Percentiles rank a stretch among this genome's conserved stretches.
Conservation (phyloP, 371 early-diverging fungal species). For the Apophysomyces variabilis region DNA sequence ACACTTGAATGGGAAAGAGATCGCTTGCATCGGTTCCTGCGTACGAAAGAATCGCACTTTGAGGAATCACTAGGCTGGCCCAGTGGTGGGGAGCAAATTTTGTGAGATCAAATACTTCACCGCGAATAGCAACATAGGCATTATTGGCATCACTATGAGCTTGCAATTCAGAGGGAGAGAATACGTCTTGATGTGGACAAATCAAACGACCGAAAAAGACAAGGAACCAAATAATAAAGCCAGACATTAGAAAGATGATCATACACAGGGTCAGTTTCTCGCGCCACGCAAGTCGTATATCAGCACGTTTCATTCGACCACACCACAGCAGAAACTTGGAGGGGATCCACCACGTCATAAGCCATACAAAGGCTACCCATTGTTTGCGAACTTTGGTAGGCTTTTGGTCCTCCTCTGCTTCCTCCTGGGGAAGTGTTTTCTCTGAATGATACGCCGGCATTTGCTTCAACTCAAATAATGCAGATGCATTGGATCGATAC, state of each 20-base stretch:
- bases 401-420: conserved; percentile 1
- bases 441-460: conserved; percentile 28
- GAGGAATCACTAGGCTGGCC: conserved; percentile 40
- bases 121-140: conserved; percentile 59
- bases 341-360: conserved; percentile 87
- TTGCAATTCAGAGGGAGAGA: conserved; percentile 54
- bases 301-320: conserved; percentile 70
- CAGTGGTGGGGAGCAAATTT: conserved; percentile 57
- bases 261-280: conserved; percentile 89
- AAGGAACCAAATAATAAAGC: conserved; percentile 80
- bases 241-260: conserved; percentile 75
- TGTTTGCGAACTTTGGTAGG: conserved; percentile 49
- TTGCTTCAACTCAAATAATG: conserved; percentile 17
- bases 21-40: conserved; percentile 60
- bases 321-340: conserved; percentile 54
- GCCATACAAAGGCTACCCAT: conserved; percentile 83
- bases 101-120: conserved; percentile 65
- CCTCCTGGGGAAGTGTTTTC: conserved; percentile 24
- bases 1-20: conserved; percentile 70
- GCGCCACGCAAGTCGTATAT: conserved; percentile 88
- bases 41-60: conserved; percentile 53
- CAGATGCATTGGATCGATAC: conserved; percentile 11
- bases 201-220: conserved; percentile 77
- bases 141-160: conserved; percentile 40
- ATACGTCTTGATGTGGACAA: conserved; percentile 77